phyloP scores from a whole-genome alignment of 108 stramenopile genomes.

The Cyclostephanos tholiformis region DNA sequence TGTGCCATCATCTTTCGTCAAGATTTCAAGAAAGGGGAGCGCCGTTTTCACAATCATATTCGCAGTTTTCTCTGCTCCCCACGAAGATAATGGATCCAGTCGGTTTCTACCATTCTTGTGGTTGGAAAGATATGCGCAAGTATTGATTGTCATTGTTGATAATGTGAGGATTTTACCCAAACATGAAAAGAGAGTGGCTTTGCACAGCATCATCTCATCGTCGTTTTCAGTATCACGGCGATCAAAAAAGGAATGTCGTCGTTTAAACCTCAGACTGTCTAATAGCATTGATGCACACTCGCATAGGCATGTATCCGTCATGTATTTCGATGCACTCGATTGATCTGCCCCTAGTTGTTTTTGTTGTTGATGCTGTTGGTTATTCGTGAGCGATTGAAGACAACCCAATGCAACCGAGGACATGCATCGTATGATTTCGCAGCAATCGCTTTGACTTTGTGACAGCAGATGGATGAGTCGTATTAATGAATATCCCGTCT shows the following conservation, averaged over 20 bases:
- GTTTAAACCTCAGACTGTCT: conserved; percentile 14
- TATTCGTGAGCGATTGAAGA: conserved; percentile 13
- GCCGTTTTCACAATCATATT: conserved; percentile 30
- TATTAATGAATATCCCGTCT: conserved; percentile 25
- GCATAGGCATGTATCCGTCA: conserved; percentile 29
- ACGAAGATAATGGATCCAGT: conserved; percentile 31
- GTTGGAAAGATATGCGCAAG: background rate
- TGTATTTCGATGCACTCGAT: conserved; percentile 14
- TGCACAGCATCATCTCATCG: conserved; percentile 21
- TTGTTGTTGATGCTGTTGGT: background rate
- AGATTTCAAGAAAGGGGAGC: conserved; percentile 35
- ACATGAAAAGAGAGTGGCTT: conserved; percentile 37
- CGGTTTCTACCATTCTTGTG: conserved; percentile 8
- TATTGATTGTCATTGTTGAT: conserved; percentile 21
- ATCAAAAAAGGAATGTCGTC: background rate
- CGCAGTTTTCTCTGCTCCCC: conserved; percentile 50
- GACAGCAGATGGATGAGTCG: conserved; percentile 14
- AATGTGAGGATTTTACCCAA: conserved; percentile 35
- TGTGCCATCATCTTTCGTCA: conserved; percentile 2
- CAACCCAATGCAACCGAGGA: conserved; percentile 23
- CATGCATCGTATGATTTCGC: conserved; percentile 17
- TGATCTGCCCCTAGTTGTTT: background rate
- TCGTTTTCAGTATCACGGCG: background rate
- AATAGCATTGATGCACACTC: conserved; percentile 43
- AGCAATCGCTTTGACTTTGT: conserved; percentile 8